Conservation (phyloP, 305 asterid genomes). For the Fraxinus ornus region DNA sequence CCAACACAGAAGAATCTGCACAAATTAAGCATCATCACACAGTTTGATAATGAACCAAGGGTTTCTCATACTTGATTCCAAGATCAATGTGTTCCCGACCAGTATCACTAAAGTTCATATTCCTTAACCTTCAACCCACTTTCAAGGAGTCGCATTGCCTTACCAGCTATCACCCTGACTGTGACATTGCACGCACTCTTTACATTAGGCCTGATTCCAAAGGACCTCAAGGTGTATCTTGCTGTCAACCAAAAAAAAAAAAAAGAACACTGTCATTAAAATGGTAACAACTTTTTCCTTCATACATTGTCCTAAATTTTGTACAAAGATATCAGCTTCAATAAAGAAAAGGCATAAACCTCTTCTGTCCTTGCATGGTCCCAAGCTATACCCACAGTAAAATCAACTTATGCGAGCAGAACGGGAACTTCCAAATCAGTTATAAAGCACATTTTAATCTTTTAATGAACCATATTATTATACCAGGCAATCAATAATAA, state of each 20-base stretch:
- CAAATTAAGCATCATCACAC: not conserved
- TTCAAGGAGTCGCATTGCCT: conserved; percentile 40
- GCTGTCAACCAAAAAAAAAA: conserved; percentile 40
- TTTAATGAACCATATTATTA: no score
- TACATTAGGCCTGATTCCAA: conserved; percentile 79
- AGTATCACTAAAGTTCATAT: no score
- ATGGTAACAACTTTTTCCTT: not conserved
- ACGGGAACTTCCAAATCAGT: not conserved
- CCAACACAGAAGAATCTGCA: conserved; percentile 44
- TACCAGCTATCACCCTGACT: conserved; percentile 51
- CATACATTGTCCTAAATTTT: not conserved
- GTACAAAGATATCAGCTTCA: not conserved
- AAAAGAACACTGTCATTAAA: not conserved
- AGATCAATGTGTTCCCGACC: no score
- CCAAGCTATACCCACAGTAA: not conserved
- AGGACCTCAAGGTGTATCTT: conserved; percentile 72
- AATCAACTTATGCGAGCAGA: not conserved
- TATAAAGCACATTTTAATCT: not conserved
- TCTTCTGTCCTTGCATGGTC: not conserved
- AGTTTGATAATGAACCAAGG: not conserved
- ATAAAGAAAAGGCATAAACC: not conserved
- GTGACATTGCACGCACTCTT: conserved; percentile 81
- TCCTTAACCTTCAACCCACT: no score
- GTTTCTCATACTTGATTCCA: not conserved
- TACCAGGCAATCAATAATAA: no score